These are phyloP conservation scores for Pestalotiopsis sp. DNA, from an alignment of 2,329 filamentous ascomycete species.

Conservation along the genomic window DNA sequence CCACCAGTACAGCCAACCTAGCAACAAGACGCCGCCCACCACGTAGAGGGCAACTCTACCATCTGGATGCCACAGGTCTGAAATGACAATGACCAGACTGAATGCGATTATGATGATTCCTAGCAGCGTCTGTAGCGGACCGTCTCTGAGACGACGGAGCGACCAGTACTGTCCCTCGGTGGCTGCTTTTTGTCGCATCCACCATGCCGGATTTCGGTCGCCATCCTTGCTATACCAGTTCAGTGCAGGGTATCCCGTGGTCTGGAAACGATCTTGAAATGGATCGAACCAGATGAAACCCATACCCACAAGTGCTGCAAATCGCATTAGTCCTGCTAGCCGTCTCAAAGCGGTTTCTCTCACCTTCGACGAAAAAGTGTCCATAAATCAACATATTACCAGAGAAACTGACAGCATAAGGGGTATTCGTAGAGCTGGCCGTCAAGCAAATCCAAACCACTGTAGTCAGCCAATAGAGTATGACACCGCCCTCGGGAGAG, in stretches of 20 bases:
- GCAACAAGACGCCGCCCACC: background rate
- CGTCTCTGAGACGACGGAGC: background rate
- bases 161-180: background rate
- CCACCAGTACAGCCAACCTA: background rate
- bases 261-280: background rate
- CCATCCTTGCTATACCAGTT: background rate
- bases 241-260: background rate
- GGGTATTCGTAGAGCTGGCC: background rate
- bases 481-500: background rate
- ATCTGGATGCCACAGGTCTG: background rate
- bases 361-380: background rate
- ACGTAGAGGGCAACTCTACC: background rate
- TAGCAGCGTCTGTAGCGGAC: background rate
- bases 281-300: background rate
- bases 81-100: slow-evolving; percentile 2
- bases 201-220: background rate
- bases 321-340: background rate
- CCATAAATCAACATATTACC: background rate
- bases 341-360: background rate
- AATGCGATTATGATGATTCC: background rate
- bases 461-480: slow-evolving; percentile 1
- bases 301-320: background rate
- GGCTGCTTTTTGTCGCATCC: background rate
- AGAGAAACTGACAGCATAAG: background rate
- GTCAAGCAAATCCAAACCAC: background rate